Base-by-base conservation (phyloP, 2,329 filamentous ascomycete species). In the Microcyclospora pomicola region DNA sequence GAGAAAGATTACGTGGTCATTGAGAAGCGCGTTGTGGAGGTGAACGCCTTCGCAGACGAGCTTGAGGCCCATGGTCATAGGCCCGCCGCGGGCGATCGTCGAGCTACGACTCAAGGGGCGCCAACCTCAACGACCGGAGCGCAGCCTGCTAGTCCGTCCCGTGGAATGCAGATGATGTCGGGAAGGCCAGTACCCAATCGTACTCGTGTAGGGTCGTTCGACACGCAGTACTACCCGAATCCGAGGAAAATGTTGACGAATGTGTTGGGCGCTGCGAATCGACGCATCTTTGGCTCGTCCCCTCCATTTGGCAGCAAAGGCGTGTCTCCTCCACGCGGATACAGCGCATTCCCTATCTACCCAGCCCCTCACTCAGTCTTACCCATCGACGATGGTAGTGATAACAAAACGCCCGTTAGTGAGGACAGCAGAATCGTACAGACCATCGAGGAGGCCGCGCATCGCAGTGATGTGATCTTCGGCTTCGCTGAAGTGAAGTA, bases 401-500 rank as follows among this genome's bases (percentile, higher is more conserved):
- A 56, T 10, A 19, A 35, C n/a, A 81, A 74, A 53, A 68, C 71
- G 14, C 69, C 66, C 28, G 63, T 76, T 14, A 86, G 95, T 46
- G 87, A 95, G 53, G 91, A 96, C 55, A 68, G 72, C 12, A 75
- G 74, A 46, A 77, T 82, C 31, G 77, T 88, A 2, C 80, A 86
- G 52, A 72, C 75, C 33, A 86, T 96, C 40, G 88, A 98, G 58
- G 87, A 96, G 50, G 80, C 84, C 46, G 91, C 91, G 2, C 91
- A 86, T 27, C 73, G 87, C 30, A 95, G 87, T 55, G 87, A 98
- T 58, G 91, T 95, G 33, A 87, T 98, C 2, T 98, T 87, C 58
- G 87, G 88, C 2, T 96, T 98, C 60, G 91, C 91, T 5, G 88
- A 98, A 62, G 88, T 98, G 55, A 98, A 98, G 61, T 95, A 92